phyloP scores from a whole-genome alignment of 2,329 filamentous ascomycete species.

The Diaporthe citrichinensis region DNA sequence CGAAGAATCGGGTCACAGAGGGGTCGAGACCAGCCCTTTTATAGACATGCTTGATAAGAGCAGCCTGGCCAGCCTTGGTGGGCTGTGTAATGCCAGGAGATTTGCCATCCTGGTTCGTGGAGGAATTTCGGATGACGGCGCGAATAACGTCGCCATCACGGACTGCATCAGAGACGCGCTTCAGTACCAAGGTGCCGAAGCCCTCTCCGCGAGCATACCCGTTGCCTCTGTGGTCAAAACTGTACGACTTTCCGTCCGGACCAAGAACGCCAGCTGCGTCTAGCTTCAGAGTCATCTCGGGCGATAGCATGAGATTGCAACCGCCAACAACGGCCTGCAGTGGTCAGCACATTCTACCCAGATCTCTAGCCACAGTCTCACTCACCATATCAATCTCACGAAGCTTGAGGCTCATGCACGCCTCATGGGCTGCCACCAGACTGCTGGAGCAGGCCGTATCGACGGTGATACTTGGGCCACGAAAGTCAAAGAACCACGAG shows the following conservation, averaged over 20 bases:
- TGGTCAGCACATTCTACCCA: background rate
- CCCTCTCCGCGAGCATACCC: conserved; percentile 70
- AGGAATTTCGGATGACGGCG: conserved; percentile 54
- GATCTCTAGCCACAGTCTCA: conserved; percentile 17
- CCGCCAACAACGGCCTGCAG: conserved; percentile 46
- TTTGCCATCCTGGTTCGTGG: conserved; percentile 50
- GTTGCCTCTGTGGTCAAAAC: conserved; percentile 58
- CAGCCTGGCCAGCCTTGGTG: conserved; percentile 51
- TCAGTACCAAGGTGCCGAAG: conserved; percentile 64
- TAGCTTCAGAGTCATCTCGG: conserved; percentile 41
- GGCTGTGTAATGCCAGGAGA: conserved; percentile 51
- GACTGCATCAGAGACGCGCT: conserved; percentile 63
- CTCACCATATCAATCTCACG: conserved; percentile 46
- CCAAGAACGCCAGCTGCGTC: conserved; percentile 42
- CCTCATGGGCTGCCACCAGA: conserved; percentile 49
- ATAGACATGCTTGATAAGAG: conserved; percentile 51
- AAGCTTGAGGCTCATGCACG: conserved; percentile 31
- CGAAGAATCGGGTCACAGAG: conserved; percentile 48
- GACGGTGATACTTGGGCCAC: conserved; percentile 52
- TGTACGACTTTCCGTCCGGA: conserved; percentile 44
- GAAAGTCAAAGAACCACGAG: conserved; percentile 54
- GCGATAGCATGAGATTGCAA: conserved; percentile 45
- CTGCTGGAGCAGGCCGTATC: conserved; percentile 57
- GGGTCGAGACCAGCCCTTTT: conserved; percentile 48
- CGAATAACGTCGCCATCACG: conserved; percentile 56